Evolutionary conservation across 805 yeast genomes (phyloP).

Genomic region (Metahyphopichia silvanorum): DNA sequence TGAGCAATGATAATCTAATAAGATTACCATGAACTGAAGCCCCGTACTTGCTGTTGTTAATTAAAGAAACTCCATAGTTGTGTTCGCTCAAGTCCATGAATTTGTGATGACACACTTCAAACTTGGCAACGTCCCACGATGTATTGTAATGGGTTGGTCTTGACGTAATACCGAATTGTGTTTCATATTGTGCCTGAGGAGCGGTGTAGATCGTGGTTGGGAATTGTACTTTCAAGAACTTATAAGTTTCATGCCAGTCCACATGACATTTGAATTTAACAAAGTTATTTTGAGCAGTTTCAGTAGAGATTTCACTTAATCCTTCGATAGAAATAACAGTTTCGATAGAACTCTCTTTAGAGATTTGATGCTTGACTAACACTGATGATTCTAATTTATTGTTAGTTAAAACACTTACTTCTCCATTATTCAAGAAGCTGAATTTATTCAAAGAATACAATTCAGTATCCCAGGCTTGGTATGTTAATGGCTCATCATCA

Average conservation of each 20-base stretch:
- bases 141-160: slow-evolving; percentile 96
- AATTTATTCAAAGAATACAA: slow-evolving; percentile 77
- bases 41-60: slow-evolving; percentile 88
- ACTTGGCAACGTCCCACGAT: slow-evolving; percentile 94
- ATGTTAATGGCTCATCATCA: slow-evolving; percentile 86
- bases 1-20: slow-evolving; percentile 79
- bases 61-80: slow-evolving; percentile 79
- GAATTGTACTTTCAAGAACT: slow-evolving; percentile 91
- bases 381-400: slow-evolving; percentile 65
- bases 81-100: slow-evolving; percentile 89
- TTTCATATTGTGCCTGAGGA: slow-evolving; percentile 75
- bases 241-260: slow-evolving; percentile 84
- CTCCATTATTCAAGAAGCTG: slow-evolving; percentile 40
- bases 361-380: slow-evolving; percentile 57
- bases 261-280: slow-evolving; percentile 46
- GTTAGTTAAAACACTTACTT: slow-evolving; percentile 38
- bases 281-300: slow-evolving; percentile 24
- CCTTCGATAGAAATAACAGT: slow-evolving; percentile 73
- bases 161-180: slow-evolving; percentile 87
- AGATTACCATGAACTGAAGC: slow-evolving; percentile 90
- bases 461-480: slow-evolving; percentile 99
- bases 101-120: slow-evolving; percentile 92
- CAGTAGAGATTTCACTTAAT: slow-evolving; percentile 43
- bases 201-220: slow-evolving; percentile 82
- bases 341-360: slow-evolving; percentile 54